Conservation (phyloP, 2,329 filamentous ascomycete genomes). For the Didymosphaeria variabile region DNA sequence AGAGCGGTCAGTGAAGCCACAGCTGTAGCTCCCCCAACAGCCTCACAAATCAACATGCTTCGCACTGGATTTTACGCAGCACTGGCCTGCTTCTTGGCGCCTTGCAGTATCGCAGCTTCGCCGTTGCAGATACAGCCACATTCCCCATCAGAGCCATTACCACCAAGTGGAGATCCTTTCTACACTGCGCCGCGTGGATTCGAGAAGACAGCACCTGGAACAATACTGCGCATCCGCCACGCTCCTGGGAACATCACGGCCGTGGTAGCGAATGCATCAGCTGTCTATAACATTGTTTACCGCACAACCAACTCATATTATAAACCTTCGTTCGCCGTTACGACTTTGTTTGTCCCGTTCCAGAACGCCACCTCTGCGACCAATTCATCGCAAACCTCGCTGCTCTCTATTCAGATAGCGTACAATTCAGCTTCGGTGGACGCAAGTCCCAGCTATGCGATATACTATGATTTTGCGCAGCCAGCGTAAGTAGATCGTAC, state of each 20-base stretch:
- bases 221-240: conserved; percentile 23
- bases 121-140: not conserved
- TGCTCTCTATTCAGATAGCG: conserved; percentile 27
- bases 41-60: not conserved
- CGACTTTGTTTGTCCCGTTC: conserved; percentile 23
- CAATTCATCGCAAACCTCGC: conserved; percentile 13
- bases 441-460: conserved; percentile 21
- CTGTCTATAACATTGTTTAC: conserved; percentile 28
- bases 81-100: not conserved
- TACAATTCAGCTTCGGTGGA: conserved; percentile 28
- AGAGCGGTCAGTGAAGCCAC: too few species aligned
- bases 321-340: conserved; percentile 26
- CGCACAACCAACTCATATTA: conserved; percentile 26
- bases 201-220: conserved; percentile 20
- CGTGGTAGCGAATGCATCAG: conserved; percentile 20
- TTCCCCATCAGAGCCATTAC: conserved; percentile 8
- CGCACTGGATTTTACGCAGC: not conserved
- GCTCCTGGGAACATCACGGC: conserved; percentile 22
- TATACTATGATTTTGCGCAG: conserved; percentile 17
- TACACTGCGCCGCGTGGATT: conserved; percentile 25
- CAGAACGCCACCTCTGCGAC: conserved; percentile 6
- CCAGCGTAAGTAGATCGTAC: conserved; percentile 1
- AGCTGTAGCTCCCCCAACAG: not conserved
- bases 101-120: not conserved
- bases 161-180: conserved; percentile 24